A percentile compares a stretch with the other conserved stretches of the same genome.
phyloP scores from a whole-genome alignment of 2,329 filamentous ascomycete species.

The Neonectria coccinea region DNA sequence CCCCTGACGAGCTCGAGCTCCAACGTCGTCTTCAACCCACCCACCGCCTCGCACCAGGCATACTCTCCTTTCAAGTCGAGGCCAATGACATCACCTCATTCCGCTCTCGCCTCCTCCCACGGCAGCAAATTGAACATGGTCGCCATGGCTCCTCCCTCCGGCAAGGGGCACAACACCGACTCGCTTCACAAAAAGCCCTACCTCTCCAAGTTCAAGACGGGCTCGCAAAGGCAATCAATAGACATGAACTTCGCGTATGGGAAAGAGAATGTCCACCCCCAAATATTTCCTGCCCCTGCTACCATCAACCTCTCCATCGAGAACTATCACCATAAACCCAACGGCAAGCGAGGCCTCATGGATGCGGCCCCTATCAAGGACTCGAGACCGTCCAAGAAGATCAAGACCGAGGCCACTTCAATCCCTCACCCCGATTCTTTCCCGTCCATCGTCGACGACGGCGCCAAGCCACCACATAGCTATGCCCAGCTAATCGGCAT shows the following conservation, averaged over 20 bases:
- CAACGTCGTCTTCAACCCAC: conserved; percentile 76
- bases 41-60: conserved; percentile 62
- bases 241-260: conserved; percentile 56
- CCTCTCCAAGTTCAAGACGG: conserved; percentile 70
- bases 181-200: conserved; percentile 76
- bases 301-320: conserved; percentile 64
- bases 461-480: conserved; percentile 88
- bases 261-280: conserved; percentile 69
- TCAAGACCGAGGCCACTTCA: conserved; percentile 65
- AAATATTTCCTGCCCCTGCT: conserved; percentile 61
- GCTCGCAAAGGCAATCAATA: conserved; percentile 63
- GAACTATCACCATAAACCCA: conserved; percentile 64
- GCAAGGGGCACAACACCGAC: conserved; percentile 68
- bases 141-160: conserved; percentile 73
- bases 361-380: conserved; percentile 82
- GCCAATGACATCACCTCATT: conserved; percentile 70
- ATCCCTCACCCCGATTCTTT: conserved; percentile 83
- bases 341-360: conserved; percentile 72
- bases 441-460: conserved; percentile 84
- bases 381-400: conserved; percentile 74
- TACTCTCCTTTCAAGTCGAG: conserved; percentile 78
- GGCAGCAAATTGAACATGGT: conserved; percentile 75
- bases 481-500: conserved; percentile 97
- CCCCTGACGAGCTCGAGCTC: conserved; percentile 64
- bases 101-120: conserved; percentile 65